phyloP scores from a whole-genome alignment of 805 yeast species.

The Metschnikowia sp. region DNA sequence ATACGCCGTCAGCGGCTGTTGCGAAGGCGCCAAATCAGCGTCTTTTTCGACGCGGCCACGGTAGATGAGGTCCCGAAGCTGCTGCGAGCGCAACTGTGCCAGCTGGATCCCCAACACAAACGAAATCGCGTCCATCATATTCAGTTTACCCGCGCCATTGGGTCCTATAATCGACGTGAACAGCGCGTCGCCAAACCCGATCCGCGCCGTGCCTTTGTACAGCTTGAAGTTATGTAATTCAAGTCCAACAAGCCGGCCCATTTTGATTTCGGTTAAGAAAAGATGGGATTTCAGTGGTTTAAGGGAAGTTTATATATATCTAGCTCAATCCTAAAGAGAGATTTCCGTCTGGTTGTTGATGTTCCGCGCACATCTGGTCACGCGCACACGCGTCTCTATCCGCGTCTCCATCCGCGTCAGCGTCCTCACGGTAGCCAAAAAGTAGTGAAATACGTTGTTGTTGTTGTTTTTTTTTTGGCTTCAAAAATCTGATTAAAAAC shows the following conservation, averaged over 20 bases:
- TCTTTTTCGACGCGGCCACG: constrained; percentile 49
- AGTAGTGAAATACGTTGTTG: too few species aligned
- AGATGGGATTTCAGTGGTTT: not conserved
- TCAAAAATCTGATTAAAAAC: too few species aligned
- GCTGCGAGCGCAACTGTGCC: constrained; percentile 68
- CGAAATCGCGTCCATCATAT: constrained; percentile 95
- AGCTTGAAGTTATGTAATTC: constrained; percentile 89
- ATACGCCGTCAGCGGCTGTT: constrained; percentile 50
- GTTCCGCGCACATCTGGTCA: too few species aligned
- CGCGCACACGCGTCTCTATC: too few species aligned
- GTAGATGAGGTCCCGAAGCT: constrained; percentile 73
- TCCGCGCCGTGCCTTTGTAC: constrained; percentile 67
- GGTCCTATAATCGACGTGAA: constrained; percentile 96
- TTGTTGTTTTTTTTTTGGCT: too few species aligned
- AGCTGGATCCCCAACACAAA: constrained; percentile 87
- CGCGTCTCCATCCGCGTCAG: too few species aligned
- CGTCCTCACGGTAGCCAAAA: too few species aligned
- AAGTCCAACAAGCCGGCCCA: constrained; percentile 81
- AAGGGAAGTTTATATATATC: too few species aligned
- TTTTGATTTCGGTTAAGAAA: constrained; percentile 21
- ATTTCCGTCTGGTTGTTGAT: too few species aligned
- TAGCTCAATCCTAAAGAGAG: too few species aligned
- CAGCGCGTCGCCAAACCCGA: constrained; percentile 78
- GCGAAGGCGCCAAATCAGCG: constrained; percentile 24
- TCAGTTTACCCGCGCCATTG: constrained; percentile 97